Evolutionary conservation across 495 filamentous ascomycete genomes (phyloP).

Genomic region (Rostrohypoxylon terebratum): DNA sequence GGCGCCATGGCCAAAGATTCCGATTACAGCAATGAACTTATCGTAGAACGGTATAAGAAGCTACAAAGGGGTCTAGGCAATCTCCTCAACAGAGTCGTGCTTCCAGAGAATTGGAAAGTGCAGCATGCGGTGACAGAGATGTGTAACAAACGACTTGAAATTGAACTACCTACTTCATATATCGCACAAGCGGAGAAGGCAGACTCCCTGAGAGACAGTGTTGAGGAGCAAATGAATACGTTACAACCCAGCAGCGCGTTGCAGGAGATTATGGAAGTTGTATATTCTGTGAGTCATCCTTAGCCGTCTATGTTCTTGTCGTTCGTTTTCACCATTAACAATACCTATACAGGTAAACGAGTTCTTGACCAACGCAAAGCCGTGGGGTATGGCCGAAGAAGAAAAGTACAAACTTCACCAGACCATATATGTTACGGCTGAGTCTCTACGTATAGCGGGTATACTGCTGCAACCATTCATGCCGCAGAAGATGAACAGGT

Average conservation of each 20-base stretch:
- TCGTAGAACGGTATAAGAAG: constrained; percentile 83
- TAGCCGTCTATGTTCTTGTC: neutral
- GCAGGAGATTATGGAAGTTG: constrained; percentile 70
- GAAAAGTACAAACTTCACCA: constrained; percentile 41
- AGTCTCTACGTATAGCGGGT: constrained; percentile 81
- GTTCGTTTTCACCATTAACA: constrained; percentile 25
- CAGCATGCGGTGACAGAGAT: constrained; percentile 63
- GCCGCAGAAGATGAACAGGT: constrained; percentile 77
- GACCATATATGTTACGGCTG: constrained; percentile 75
- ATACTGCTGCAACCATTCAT: constrained; percentile 94
- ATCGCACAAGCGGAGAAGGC: constrained; percentile 6
- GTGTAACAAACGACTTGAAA: neutral
- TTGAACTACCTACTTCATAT: constrained; percentile 5
- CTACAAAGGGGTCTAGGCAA: constrained; percentile 84
- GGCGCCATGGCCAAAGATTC: constrained; percentile 80
- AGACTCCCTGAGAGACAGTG: constrained; percentile 37
- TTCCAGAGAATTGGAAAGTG: constrained; percentile 75
- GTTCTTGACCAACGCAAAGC: constrained; percentile 66
- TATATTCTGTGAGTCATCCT: constrained; percentile 61
- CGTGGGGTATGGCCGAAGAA: constrained; percentile 51
- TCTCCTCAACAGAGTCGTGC: constrained; percentile 73
- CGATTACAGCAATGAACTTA: constrained; percentile 82
- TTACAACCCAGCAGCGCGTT: constrained; percentile 74
- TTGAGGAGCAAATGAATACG: constrained; percentile 69
- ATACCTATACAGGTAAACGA: constrained; percentile 74